Percentiles rank a stretch among this genome's conserved stretches.
Evolutionary conservation across 805 yeast species (phyloP).

Genomic region (Zygosaccharomyces siamensis): DNA sequence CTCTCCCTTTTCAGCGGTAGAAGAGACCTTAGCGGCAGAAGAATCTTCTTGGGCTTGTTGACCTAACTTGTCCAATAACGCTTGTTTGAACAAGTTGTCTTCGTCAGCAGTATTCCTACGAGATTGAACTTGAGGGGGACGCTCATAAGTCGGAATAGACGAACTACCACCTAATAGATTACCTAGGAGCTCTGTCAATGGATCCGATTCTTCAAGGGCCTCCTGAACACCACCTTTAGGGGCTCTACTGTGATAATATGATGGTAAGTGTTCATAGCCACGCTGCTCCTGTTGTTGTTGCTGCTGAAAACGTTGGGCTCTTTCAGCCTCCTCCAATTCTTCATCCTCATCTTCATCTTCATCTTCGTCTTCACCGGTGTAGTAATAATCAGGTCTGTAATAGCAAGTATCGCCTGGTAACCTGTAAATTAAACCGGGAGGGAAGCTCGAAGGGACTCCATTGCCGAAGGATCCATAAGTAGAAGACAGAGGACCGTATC

Average conservation of each 20-base stretch:
- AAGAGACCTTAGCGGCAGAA: neutral
- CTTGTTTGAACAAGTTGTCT: conserved; percentile 8
- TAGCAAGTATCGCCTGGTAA: conserved; percentile 22
- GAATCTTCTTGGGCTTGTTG: conserved; percentile 5
- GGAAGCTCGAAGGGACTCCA: conserved; percentile 8
- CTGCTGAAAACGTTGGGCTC: conserved; percentile 9
- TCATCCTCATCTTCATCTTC: conserved; percentile 15
- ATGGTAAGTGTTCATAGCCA: conserved; percentile 28
- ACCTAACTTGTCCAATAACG: conserved; percentile 5
- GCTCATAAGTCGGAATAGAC: neutral
- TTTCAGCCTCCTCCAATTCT: conserved; percentile 16
- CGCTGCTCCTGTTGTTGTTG: conserved; percentile 41
- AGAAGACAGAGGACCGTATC: conserved; percentile 9
- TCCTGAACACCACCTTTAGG: conserved; percentile 9
- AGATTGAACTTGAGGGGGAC: conserved; percentile 1
- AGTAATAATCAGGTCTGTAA: conserved; percentile 30
- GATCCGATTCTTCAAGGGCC: conserved; percentile 9
- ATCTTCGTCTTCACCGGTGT: conserved; percentile 34
- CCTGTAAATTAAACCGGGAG: conserved; percentile 13
- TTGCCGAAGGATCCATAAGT: conserved; percentile 4
- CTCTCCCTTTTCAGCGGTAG: neutral
- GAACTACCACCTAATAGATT: conserved; percentile 22
- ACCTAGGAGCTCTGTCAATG: conserved; percentile 19
- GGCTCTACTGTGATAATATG: conserved; percentile 22
- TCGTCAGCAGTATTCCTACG: conserved; percentile 4